Evolutionary conservation across 139 green algal species (phyloP).

Genomic region (Ulvella scutata): DNA sequence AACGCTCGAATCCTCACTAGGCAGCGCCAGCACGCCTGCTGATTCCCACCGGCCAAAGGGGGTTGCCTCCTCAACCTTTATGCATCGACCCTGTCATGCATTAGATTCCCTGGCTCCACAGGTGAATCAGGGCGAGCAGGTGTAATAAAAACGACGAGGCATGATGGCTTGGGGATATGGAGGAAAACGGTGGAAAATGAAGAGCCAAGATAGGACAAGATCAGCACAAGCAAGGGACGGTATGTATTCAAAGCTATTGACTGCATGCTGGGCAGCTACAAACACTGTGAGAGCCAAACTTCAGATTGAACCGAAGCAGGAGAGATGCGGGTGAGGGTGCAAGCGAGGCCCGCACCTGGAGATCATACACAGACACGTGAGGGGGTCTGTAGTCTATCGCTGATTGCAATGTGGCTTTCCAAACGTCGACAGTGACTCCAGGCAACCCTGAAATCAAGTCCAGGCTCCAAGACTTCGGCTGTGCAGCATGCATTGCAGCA

Average conservation of each 20-base stretch:
- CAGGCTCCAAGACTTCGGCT: constrained; percentile 66
- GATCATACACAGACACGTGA: constrained; percentile 91
- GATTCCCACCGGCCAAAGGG: constrained; percentile 71
- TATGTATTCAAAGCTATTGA: background rate
- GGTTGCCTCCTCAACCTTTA: constrained; percentile 76
- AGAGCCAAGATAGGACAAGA: too few species aligned
- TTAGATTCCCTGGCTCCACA: too few species aligned
- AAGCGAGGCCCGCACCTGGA: constrained; percentile 76
- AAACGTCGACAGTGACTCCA: constrained; percentile 33
- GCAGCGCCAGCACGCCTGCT: constrained; percentile 34
- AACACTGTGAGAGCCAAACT: background rate
- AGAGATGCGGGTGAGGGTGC: too few species aligned
- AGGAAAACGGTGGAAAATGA: too few species aligned
- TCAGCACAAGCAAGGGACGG: background rate
- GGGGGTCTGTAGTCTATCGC: constrained; percentile 41
- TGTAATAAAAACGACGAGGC: too few species aligned
- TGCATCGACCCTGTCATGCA: background rate
- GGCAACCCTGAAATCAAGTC: constrained; percentile 83
- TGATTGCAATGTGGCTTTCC: constrained; percentile 40
- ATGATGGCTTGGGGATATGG: too few species aligned
- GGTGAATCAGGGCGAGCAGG: too few species aligned
- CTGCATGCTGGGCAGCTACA: background rate
- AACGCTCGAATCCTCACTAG: constrained; percentile 40
- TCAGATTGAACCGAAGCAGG: too few species aligned
- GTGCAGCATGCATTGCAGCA: constrained; percentile 31